Base-by-base conservation (phyloP, 148 eudicot genomes). In the Rhododendron molle region DNA sequence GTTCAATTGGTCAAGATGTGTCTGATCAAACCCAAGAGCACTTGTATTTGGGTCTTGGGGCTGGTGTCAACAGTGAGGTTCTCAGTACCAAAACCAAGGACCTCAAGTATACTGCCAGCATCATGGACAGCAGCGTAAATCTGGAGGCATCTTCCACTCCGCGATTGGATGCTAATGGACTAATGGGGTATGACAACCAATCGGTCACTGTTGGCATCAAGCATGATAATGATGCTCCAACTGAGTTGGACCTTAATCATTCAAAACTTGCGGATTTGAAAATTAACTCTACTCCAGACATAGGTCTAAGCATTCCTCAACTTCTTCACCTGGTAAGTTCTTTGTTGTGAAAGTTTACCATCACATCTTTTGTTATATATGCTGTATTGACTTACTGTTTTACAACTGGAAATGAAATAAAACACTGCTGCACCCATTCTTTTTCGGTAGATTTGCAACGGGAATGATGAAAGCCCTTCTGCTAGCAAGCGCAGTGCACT, bases 261-360 rank as follows among this genome's bases (percentile, higher is more conserved):
- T 87, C 93, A 83, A 89, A 91, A 79, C 85, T 90, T 86, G 87
- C 86, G 54, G 84, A 90, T 73, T 82, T 92, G 87, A 91, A 89
- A 82, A 80, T 89, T 47, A 90, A 83, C 83, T 86, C 94, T 76
- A 56, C 89, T 86, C 81, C 93, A 2, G 99, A 94, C 82, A 84
- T 91, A n/a, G 94, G 94, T 85, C 93, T 91, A 23, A 97, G 99
- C 92, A 94, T 97, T 89, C 98, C 99, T 80, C 96, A 94, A 88
- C 85, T 97, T 85, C 96, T 97, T 85, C 98, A 97, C 89, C 67
- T 87, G 87, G 99, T 97, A 87, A 92, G 98, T 89, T 84, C 65
- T 73, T 20, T 76, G 26, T 77, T 34, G 46, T 36, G 40, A 79
- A 38, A 16, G 84, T 83, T 47, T 46, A 49, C 58, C 30, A 13